Percentiles rank a stretch among this genome's conserved stretches.
These are phyloP conservation scores for Eremochloa ophiuroides DNA, from an alignment of 176 grass and related monocot genomes.

Conservation along the genomic window DNA sequence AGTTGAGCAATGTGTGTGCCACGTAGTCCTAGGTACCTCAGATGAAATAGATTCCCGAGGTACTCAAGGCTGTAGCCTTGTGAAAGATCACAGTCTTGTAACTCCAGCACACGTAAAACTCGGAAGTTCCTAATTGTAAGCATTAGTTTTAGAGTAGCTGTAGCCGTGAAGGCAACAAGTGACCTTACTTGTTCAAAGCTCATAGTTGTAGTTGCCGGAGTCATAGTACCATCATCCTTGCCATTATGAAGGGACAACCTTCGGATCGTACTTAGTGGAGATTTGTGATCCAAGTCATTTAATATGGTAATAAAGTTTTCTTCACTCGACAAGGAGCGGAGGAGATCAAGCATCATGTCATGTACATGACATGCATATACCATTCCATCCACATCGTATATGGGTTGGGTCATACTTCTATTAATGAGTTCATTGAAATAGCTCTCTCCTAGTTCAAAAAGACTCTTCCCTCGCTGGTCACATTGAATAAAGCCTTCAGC, in stretches of 20 bases:
- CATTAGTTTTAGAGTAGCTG: too few relatives aligned
- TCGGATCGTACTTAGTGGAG: neutral
- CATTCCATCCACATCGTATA: neutral
- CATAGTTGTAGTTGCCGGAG: neutral
- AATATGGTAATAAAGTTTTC: neutral
- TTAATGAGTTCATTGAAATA: neutral
- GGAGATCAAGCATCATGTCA: neutral
- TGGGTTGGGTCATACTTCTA: neutral
- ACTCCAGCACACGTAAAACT: too few relatives aligned
- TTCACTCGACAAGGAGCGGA: neutral
- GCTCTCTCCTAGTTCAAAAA: neutral
- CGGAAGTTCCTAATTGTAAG: too few relatives aligned
- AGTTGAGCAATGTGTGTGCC: neutral
- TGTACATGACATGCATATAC: neutral
- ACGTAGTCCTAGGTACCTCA: neutral
- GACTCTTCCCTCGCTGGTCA: neutral
- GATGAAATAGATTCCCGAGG: too few relatives aligned
- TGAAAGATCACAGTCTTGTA: too few relatives aligned
- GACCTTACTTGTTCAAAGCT: neutral
- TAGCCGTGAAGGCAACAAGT: neutral
- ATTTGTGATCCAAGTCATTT: neutral
- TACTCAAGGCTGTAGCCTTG: too few relatives aligned
- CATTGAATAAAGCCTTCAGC: neutral
- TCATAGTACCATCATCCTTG: neutral
- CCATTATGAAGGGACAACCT: neutral